Base-by-base conservation (phyloP, 331 rosid species). In the Acacia concinna region DNA sequence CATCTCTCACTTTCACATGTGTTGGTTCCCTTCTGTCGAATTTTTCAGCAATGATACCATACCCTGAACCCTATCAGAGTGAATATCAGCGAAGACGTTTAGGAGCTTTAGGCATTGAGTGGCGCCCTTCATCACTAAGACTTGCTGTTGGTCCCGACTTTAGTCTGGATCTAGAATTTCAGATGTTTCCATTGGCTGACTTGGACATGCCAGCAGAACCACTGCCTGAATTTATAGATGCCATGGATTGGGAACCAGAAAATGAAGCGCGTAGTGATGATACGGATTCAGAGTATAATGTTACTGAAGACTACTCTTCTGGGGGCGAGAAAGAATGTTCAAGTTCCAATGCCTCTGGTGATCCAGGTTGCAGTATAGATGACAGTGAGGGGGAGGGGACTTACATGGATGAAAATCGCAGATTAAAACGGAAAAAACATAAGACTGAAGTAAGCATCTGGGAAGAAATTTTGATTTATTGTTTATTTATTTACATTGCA, bases 51-150 rank as follows among this genome's bases (percentile, higher is more conserved):
- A 89, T 93, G 98, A 87, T 93, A 71, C 99, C 99, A 28, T 96
- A 96, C 84, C 90, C 97, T 18, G 98, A 96, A 85, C 99, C 99
- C 54, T 93, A 93, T 87, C 99, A 96, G 88, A 91, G 87, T 87
- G 88, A 87, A 74, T 96, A 90, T 86, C 99, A 96, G 87, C 83
- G 66, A 80, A 90, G 98, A 78, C 87, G 99, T 56, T 89, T 91
- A 77, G 99, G 98, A 83, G 93, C 98, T 71, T 82, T 96, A 77
- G 95, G 99, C 86, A 77, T 88, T n/a, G 99, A 96, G 71, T 96
- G 99, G 99, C 93, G 80, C 46, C 93, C 99, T 14, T 88, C 96
- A 78, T 83, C 97, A 65, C 87, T 93, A 69, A 93, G 59, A 82
- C 89, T 93, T 84, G 94, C 97, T 78, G 81, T 89, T 74, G 99